Base-by-base conservation (phyloP, 768 basidiomycete genomes). In the Psilocybe subaeruginosa region DNA sequence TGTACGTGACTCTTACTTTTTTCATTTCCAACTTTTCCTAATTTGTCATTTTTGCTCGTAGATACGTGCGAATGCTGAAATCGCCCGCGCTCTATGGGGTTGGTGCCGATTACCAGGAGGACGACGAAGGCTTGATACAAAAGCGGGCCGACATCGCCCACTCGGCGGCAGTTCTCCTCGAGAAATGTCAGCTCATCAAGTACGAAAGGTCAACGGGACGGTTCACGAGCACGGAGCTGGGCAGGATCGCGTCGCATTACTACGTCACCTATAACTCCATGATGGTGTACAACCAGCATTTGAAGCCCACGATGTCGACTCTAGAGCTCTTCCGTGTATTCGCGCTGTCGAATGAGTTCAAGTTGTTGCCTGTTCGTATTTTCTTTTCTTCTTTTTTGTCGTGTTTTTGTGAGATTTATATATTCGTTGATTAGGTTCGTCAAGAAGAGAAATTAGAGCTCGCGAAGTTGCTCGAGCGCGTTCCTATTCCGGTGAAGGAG, bases 401-500 rank as follows among this genome's bases (percentile, higher is more conserved):
- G 8, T 31, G 19, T 14, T 23, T 50, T 27, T 59, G 8, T 59
- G 14, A 56, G 37, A n/a, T 58, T 63, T 51, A 47, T n/a, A 11
- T 64, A 2, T 23, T 61, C 64, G 23, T 41, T 14, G 23, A 23
- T 17, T 60, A 85, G 84, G 87, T 93, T 9, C 86, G 92, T 33
- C 88, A 92, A 76, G 89, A 93, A 76, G 92, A 95, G 75, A 97
- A 97, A 71, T 81, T 96, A 3, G 96, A 99, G 69, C 82, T 97
- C 14, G 84, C 87, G 4, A 96, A 96, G 69, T 79, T 98, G 7
- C 78, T 98, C 47, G 97, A 99, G 70, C 85, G 95, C 1, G 97
- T 99, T 0, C 97, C 97, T 1, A 95, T 99, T 47, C 97, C 97
- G 0, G 91, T 99, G 67, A 99, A 99, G 76, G 97, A 99, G 75